Percentiles rank a stretch among this genome's conserved stretches.
phyloP scores from a whole-genome alignment of 1,284 basidiomycete species.

The Athelia psychrophila region DNA sequence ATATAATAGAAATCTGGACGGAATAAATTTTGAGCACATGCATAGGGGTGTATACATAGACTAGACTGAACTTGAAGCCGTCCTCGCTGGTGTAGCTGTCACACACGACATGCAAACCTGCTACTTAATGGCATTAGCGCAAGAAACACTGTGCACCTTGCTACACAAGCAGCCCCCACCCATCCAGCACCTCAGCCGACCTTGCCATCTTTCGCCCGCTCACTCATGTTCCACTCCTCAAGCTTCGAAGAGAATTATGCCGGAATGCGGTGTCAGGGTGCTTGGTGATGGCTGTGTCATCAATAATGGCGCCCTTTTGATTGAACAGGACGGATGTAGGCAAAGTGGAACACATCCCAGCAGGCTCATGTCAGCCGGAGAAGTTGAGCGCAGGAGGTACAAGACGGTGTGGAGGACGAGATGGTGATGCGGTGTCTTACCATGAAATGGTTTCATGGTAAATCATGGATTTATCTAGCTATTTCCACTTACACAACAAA shows the following conservation, averaged over 20 bases:
- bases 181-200: conserved; percentile 85
- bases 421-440: no score
- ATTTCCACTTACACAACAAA: no score
- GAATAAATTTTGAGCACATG: conserved; percentile 1
- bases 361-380: no score
- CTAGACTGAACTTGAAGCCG: conserved; percentile 83
- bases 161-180: conserved; percentile 88
- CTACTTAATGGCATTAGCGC: neutral
- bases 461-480: no score
- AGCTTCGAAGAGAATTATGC: conserved; percentile 74
- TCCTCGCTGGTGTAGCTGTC: conserved; percentile 99
- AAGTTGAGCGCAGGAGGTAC: no score
- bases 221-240: conserved; percentile 70
- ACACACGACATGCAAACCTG: conserved; percentile 74
- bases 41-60: conserved; percentile 12
- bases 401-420: no score
- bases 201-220: conserved; percentile 46
- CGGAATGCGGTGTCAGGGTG: conserved; percentile 75
- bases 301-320: conserved; percentile 89
- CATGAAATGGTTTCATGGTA: no score
- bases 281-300: conserved; percentile 89
- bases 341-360: no score
- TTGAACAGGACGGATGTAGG: conserved; percentile 93
- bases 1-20: conserved; percentile 84
- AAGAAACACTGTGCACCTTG: conserved; percentile 61